Percentiles rank a stretch among this genome's conserved stretches.
Conservation (phyloP, 1,139 yeast genomes). For the Komagataea norvegica region DNA sequence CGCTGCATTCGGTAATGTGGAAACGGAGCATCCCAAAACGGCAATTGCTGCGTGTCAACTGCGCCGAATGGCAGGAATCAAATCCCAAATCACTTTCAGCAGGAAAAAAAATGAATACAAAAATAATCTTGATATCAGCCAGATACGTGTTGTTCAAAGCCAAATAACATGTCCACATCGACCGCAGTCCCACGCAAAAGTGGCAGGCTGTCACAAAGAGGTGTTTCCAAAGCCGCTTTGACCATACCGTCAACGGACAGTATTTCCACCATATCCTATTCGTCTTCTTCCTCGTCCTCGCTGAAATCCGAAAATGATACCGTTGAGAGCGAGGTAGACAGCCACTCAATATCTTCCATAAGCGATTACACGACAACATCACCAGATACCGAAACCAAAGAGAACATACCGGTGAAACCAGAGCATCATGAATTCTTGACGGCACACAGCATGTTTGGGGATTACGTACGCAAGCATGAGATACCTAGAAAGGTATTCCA, state of each 20-base stretch:
- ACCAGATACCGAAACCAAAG: neutral
- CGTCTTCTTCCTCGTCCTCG: conserved; percentile 7
- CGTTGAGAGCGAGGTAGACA: conserved; percentile 6
- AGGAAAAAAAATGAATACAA: neutral
- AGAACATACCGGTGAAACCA: neutral
- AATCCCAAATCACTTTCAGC: neutral
- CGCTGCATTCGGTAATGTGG: too few relatives aligned
- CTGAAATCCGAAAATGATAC: conserved; percentile 6
- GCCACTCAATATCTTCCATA: conserved; percentile 5
- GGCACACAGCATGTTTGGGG: conserved; percentile 39
- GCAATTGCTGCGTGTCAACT: neutral
- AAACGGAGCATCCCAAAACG: neutral
- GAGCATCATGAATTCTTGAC: conserved; percentile 21
- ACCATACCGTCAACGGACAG: neutral
- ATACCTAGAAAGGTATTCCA: conserved; percentile 84
- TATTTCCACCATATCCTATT: conserved; percentile 1
- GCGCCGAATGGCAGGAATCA: too few relatives aligned
- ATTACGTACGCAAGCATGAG: conserved; percentile 71
- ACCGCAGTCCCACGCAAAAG: conserved; percentile 1
- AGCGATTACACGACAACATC: conserved; percentile 2
- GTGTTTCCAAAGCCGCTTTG: neutral
- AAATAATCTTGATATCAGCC: too few relatives aligned
- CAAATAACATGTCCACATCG: conserved; percentile 2
- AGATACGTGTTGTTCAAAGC: too few relatives aligned
- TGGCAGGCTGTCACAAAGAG: conserved; percentile 4